phyloP scores from a whole-genome alignment of 805 yeast genomes.

The Starmerella potacharoeniae region DNA sequence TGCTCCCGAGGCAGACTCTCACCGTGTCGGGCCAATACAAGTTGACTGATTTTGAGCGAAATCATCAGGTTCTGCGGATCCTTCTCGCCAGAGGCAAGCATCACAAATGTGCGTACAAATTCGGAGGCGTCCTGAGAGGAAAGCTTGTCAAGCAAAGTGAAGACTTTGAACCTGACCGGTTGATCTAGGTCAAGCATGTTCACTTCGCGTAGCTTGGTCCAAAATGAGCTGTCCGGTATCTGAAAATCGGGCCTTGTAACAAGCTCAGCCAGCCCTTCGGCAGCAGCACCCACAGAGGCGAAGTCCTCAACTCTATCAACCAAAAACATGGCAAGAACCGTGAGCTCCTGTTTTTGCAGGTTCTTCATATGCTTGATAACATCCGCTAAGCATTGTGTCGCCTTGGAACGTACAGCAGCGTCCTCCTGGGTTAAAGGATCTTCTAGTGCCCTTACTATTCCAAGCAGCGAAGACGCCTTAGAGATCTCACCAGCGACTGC shows the following conservation, averaged over 20 bases:
- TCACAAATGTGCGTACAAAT: constrained; percentile 48
- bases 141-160: constrained; percentile 4
- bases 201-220: constrained; percentile 4
- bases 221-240: not conserved
- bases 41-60: constrained; percentile 48
- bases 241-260: not conserved
- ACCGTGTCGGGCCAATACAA: constrained; percentile 32
- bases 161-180: constrained; percentile 5
- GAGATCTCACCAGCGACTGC: constrained; percentile 7
- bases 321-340: constrained; percentile 39
- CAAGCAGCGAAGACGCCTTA: constrained; percentile 8
- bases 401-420: constrained; percentile 37
- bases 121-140: constrained; percentile 4
- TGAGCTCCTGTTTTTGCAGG: constrained; percentile 30
- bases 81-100: constrained; percentile 75
- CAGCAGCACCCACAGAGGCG: constrained; percentile 11
- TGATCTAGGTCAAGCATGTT: constrained; percentile 14
- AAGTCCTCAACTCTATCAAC: constrained; percentile 39
- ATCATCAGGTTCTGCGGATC: constrained; percentile 79
- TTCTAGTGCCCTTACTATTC: constrained; percentile 47
- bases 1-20: constrained; percentile 34
- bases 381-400: constrained; percentile 36
- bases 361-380: constrained; percentile 28
- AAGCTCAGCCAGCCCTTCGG: constrained; percentile 10
- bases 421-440: constrained; percentile 51